phyloP scores from a whole-genome alignment of 352 stramenopile genomes.

The Thalassiosira mediterranea region DNA sequence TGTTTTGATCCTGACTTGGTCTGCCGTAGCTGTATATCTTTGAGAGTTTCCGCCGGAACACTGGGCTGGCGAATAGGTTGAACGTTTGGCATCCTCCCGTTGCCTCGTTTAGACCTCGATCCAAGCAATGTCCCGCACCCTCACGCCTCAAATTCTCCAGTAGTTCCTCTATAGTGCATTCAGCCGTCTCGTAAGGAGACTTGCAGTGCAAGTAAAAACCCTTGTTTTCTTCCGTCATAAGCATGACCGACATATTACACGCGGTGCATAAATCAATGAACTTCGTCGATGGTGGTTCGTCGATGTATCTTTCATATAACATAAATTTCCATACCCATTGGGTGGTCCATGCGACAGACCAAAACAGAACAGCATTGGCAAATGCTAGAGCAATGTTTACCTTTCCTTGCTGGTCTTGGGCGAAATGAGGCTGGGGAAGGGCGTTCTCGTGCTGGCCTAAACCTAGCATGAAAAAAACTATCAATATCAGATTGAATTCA shows the following conservation, averaged over 20 bases:
- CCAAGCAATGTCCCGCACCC: constrained; percentile 86
- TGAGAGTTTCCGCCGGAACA: constrained; percentile 85
- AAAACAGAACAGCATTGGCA: constrained; percentile 88
- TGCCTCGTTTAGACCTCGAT: constrained; percentile 86
- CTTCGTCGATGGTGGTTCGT: constrained; percentile 63
- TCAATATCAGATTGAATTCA: constrained; percentile 85
- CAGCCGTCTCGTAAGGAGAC: constrained; percentile 91
- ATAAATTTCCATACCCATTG: constrained; percentile 90
- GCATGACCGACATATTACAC: constrained; percentile 89
- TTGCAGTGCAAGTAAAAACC: constrained; percentile 94
- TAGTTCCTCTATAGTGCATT: constrained; percentile 92
- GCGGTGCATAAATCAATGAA: constrained; percentile 95
- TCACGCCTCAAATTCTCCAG: constrained; percentile 91
- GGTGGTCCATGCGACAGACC: constrained; percentile 80
- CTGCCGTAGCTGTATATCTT: constrained; percentile 42
- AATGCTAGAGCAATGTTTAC: constrained; percentile 91
- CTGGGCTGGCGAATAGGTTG: constrained; percentile 90
- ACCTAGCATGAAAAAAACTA: constrained; percentile 90
- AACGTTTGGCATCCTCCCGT: constrained; percentile 90
- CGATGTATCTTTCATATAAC: constrained; percentile 86
- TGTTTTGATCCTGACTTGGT: constrained; percentile 15
- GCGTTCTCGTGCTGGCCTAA: constrained; percentile 75
- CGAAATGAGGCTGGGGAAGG: constrained; percentile 67
- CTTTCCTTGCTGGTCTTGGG: constrained; percentile 61
- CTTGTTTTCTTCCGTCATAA: constrained; percentile 91